Evolutionary conservation across 1,284 basidiomycete species (phyloP), one percentile per base, ranked within the genome.

Genomic region (Puccinia novopanici): DNA sequence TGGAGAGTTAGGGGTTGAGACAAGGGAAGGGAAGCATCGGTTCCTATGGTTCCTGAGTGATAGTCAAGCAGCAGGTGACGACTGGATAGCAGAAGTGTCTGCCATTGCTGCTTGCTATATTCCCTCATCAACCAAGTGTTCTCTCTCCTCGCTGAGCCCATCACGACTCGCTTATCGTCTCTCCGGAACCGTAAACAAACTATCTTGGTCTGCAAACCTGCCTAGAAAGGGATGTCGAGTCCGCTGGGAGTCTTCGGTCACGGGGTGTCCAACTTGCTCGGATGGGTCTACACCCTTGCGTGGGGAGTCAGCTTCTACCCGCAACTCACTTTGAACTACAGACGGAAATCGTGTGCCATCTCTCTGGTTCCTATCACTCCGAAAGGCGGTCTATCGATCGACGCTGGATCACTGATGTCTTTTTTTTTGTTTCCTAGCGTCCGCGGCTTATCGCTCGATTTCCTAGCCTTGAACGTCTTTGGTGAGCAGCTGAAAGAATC

Each of bases 221-320:
- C 6, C 15, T 45, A 15, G 45, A 45, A 45, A n/a, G 45, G 45
- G 52, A 73, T 73, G 70, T 57, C 70, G 48, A 54, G 50, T 54
- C 70, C 70, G 13, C 15, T 73, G 17, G 70, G 10, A 9, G 40
- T 42, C 9, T 70, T 76, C 34, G 74, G 74, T 10, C 74, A 61
- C 15, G 24, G 50, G 2, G 50, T 84, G 17, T 84, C 84, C 2
- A 81, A 50, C 10, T n/a, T 83, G 0, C 76, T 85, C 9, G 84
- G 84, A 3, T 85, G 84, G 84, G 72, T 80, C 17, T 85, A 85
- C 63, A 82, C 82, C 0, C 2, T 83, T 0, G 82, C 83, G n/a
- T 85, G 84, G 84, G 82, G 82, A 12, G 48, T 82, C 1, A 83
- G 83, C n/a, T 85, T 85, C 82, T 84, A 84, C 52, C 84, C 84